A percentile compares a stretch with the other conserved stretches of the same genome.
Evolutionary conservation across 441 rosid genomes (phyloP).

Genomic region (Geranium incanum): DNA sequence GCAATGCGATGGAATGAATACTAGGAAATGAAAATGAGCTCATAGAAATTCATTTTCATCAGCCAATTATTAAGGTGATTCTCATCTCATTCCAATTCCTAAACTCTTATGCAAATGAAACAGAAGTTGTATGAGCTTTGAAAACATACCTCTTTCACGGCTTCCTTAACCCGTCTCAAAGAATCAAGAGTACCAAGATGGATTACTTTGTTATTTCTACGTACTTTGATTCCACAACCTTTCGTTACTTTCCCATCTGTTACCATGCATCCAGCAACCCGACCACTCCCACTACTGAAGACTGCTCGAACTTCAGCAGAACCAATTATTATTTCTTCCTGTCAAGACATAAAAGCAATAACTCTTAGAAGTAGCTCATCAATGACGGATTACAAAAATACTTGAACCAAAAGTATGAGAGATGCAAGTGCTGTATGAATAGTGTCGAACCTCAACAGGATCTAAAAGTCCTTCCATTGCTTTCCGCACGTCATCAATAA

Average conservation of each 20-base stretch:
- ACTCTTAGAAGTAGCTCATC: slow-evolving; percentile 20
- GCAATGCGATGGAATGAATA: no score
- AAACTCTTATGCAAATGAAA: background rate
- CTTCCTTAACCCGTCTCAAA: slow-evolving; percentile 80
- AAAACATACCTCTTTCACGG: slow-evolving; percentile 72
- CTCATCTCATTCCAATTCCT: background rate
- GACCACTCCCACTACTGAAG: slow-evolving; percentile 96
- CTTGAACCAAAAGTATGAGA: background rate
- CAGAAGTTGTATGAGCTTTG: background rate
- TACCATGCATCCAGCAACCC: slow-evolving; percentile 97
- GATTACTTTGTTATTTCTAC: slow-evolving; percentile 56
- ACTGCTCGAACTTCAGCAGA: slow-evolving; percentile 81
- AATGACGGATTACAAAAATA: slow-evolving; percentile 4
- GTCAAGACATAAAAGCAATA: slow-evolving; percentile 23
- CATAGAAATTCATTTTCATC: no score
- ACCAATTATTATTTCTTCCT: slow-evolving; percentile 86
- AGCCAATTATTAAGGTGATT: background rate
- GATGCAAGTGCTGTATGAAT: slow-evolving; percentile 16
- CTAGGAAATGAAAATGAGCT: no score
- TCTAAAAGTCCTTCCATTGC: slow-evolving; percentile 99
- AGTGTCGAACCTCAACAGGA: slow-evolving; percentile 57
- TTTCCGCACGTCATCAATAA: slow-evolving; percentile 77
- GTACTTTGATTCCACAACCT: slow-evolving; percentile 76
- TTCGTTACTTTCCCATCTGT: slow-evolving; percentile 77
- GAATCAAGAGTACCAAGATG: slow-evolving; percentile 75